Conservation (phyloP, 495 filamentous ascomycete species). For the Pyrenula aspistea region DNA sequence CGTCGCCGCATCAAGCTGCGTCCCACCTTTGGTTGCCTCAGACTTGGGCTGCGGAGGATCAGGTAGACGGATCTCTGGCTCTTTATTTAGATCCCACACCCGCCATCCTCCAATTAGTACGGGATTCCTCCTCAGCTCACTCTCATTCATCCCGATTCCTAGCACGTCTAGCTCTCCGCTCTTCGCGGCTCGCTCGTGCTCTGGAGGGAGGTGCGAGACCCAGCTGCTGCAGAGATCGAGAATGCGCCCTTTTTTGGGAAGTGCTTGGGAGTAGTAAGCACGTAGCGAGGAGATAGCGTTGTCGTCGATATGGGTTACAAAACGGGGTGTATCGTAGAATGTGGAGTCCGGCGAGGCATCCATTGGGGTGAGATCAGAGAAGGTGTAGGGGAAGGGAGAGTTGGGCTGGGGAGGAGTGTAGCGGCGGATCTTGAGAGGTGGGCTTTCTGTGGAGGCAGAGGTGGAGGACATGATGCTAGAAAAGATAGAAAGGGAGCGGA, state of each 20-base stretch:
- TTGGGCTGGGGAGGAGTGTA: slow-evolving; percentile 13
- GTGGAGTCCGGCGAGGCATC: slow-evolving; percentile 20
- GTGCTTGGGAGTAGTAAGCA: slow-evolving; percentile 19
- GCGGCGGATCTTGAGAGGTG: slow-evolving; percentile 3
- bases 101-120: slow-evolving; percentile 11
- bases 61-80: slow-evolving; percentile 11
- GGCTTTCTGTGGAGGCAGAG: not conserved
- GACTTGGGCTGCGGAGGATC: slow-evolving; percentile 1
- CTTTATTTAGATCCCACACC: slow-evolving; percentile 23
- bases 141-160: slow-evolving; percentile 23
- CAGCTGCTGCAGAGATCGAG: slow-evolving; percentile 33
- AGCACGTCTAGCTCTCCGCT: slow-evolving; percentile 7
- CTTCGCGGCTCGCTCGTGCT: slow-evolving; percentile 10
- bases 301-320: slow-evolving; percentile 37
- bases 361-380: slow-evolving; percentile 18
- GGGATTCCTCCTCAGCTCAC: slow-evolving; percentile 23
- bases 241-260: slow-evolving; percentile 18
- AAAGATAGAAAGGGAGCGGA: not conserved
- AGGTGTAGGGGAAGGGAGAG: slow-evolving; percentile 19
- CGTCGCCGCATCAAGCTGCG: slow-evolving; percentile 19
- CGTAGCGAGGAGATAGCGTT: slow-evolving; percentile 22
- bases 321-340: slow-evolving; percentile 29
- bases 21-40: slow-evolving; percentile 3
- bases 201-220: slow-evolving; percentile 25
- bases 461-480: not conserved